Base-by-base conservation (phyloP, 2,329 filamentous ascomycete genomes). In the Tolypocladium album region DNA sequence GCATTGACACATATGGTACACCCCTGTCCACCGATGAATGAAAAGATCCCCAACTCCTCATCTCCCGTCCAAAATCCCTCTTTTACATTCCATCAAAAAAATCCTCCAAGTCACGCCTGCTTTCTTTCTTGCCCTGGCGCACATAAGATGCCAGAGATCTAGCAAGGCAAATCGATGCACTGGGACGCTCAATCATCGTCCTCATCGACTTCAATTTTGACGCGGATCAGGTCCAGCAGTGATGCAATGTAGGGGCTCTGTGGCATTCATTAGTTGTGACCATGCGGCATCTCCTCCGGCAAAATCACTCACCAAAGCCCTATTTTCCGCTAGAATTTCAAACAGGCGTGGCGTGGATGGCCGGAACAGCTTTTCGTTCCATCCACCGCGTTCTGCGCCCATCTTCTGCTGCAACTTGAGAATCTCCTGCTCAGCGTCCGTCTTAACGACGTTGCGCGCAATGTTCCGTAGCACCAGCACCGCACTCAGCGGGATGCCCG, bases 401-500 rank as follows among this genome's bases (percentile, higher is more conserved):
- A 67, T 67, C 63, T 74, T 70, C 65, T 75, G 72, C 63, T 82
- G 79, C 58, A 72, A 64, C 68, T 82, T 82, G 56, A 79, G 66
- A 3, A 83, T 71, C 67, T 77, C 76, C 64, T 84, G 82, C 67
- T 86, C 79, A 0, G 79, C 77, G 58, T 83, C 80, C 11, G 82
- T 86, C 76, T 86, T 86, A 67, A 80, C 75, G 22, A 85, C 76
- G 66, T 88, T 89, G 64, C 80, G 81, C 15, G 89, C 89, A 62
- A 94, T 84, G 69, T 94, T 94, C 38, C 90, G 83, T 55, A 94
- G 79, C 42, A 94, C 88, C 36, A 93, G 78, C 17, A 88, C 86
- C 2, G 88, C 88, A 59, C 88, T 89, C 8, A 93, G 79, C n/a
- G 90, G 88, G 42, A 93, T 86, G 6, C 90, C 90, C 1, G 87